Percentiles rank a stretch among this genome's conserved stretches.
These are phyloP conservation scores for Malus asiatica DNA, from an alignment of 306 rosid genomes.

Conservation along the genomic window DNA sequence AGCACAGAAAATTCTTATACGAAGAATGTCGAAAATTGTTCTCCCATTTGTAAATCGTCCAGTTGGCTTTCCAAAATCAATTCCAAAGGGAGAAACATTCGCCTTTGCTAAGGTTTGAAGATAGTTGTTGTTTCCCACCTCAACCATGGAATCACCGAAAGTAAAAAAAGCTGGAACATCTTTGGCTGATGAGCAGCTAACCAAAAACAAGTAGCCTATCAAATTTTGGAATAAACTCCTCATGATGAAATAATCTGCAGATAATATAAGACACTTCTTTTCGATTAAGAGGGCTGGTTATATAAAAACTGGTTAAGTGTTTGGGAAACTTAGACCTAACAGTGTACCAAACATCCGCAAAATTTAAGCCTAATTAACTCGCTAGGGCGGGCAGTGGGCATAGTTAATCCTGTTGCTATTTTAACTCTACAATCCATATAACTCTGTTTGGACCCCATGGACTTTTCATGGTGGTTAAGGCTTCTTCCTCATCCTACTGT, in stretches of 20 bases:
- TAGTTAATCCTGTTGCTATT: too few relatives aligned
- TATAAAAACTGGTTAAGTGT: not conserved
- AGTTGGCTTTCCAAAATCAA: not conserved
- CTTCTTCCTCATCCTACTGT: accelerated
- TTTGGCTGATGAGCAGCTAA: not conserved
- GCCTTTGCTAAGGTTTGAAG: not conserved
- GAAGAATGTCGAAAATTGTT: not conserved
- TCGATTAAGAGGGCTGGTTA: not conserved
- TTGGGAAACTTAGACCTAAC: too few relatives aligned
- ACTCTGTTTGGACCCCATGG: too few relatives aligned
- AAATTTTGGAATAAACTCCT: not conserved
- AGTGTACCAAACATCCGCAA: too few relatives aligned
- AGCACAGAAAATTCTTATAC: too few relatives aligned
- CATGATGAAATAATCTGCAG: not conserved
- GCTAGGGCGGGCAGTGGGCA: too few relatives aligned
- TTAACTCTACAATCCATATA: too few relatives aligned
- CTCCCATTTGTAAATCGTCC: not conserved
- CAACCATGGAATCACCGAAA: not conserved
- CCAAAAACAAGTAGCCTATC: not conserved
- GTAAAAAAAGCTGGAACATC: not conserved
- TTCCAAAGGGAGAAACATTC: not conserved
- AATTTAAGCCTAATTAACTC: too few relatives aligned
- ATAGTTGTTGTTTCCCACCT: not conserved
- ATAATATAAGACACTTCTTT: not conserved
- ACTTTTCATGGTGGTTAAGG: too few relatives aligned